Percentiles rank a stretch among this genome's conserved stretches.
Evolutionary conservation across 2,329 filamentous ascomycete genomes (phyloP).

Genomic region (Neophaeococcomyces mojaviensis): DNA sequence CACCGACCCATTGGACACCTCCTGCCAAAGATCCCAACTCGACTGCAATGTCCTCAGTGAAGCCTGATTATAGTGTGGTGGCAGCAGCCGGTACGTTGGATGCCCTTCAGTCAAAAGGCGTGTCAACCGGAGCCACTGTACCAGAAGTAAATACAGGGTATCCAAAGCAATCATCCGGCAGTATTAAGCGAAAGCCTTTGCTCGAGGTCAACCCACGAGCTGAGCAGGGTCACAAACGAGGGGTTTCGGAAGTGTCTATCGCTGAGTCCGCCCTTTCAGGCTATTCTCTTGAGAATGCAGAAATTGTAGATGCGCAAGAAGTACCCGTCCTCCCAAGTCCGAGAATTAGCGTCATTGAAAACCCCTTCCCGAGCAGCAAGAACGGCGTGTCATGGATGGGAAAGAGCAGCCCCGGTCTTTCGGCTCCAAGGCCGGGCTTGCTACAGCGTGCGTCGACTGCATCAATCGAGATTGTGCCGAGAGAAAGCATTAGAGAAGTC

Average conservation of each 20-base stretch:
- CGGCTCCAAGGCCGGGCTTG: constrained; percentile 14
- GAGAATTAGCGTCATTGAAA: constrained; percentile 20
- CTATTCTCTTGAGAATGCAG: constrained; percentile 23
- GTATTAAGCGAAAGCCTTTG: constrained; percentile 14
- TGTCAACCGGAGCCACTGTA: constrained; percentile 18
- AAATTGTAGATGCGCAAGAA: constrained; percentile 23
- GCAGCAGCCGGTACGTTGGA: too few relatives aligned
- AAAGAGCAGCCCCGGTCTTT: constrained; percentile 9
- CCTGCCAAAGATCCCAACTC: constrained; percentile 14
- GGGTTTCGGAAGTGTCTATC: constrained; percentile 22
- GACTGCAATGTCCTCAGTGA: too few relatives aligned
- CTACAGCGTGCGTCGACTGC: constrained; percentile 22
- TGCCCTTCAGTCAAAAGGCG: too few relatives aligned
- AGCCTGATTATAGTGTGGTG: too few relatives aligned
- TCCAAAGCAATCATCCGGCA: not conserved
- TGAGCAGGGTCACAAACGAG: constrained; percentile 18
- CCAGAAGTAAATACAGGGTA: constrained; percentile 20
- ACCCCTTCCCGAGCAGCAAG: constrained; percentile 14
- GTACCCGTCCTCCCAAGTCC: constrained; percentile 23
- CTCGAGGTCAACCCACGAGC: constrained; percentile 14
- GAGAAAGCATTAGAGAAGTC: constrained; percentile 19
- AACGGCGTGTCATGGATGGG: constrained; percentile 11
- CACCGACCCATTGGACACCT: constrained; percentile 7
- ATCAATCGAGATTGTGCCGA: constrained; percentile 24
- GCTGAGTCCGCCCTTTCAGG: constrained; percentile 21